phyloP scores from a whole-genome alignment of 148 eudicot genomes.

The Heliamphora exappendiculata region DNA sequence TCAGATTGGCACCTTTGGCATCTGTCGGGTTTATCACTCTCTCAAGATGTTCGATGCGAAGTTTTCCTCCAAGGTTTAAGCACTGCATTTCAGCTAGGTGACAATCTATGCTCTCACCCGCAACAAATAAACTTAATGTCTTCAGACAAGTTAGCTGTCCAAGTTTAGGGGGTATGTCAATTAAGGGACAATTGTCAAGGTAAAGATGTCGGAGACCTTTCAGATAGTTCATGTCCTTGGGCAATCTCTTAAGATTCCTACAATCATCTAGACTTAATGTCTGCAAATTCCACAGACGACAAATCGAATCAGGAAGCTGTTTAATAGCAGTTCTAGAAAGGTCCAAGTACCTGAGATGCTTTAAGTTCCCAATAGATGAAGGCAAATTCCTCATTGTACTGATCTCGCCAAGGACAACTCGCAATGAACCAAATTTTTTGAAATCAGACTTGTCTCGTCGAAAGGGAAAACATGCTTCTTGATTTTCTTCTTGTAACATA shows the following conservation, averaged over 20 bases:
- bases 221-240: background rate
- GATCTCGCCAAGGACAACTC: background rate
- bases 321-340: background rate
- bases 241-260: background rate
- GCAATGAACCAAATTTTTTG: background rate
- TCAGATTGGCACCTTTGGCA: background rate
- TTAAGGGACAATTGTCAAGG: background rate
- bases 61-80: background rate
- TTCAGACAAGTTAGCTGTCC: background rate
- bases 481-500: background rate
- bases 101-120: background rate
- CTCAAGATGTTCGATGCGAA: background rate
- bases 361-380: background rate
- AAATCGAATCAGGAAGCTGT: background rate
- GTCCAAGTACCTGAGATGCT: conserved; percentile 1
- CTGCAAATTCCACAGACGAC: background rate
- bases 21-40: background rate
- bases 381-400: background rate
- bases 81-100: background rate
- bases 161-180: background rate
- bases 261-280: background rate
- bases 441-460: background rate
- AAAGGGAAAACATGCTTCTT: accelerated
- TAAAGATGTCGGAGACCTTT: conserved; percentile 1
- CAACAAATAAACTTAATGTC: background rate